Base-by-base conservation (phyloP, 257 asterid genomes). In the Solanum chmielewskii region DNA sequence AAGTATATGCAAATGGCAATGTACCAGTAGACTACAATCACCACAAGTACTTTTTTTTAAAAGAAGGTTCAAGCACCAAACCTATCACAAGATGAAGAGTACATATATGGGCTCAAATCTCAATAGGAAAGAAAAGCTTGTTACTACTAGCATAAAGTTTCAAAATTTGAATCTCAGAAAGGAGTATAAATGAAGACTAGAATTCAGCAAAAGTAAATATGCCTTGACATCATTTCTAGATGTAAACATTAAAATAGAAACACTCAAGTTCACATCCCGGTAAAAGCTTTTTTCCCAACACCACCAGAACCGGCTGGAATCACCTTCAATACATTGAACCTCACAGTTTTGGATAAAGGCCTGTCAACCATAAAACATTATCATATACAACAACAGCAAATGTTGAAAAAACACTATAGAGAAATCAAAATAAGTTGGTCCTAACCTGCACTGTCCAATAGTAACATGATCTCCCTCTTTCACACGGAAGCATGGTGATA, bases 361-460 rank as follows among this genome's bases (percentile, higher is more conserved):
- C 93, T 89, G 90, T 56, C 45, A 80, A 66, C 2, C 39, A 80
- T 18, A 80, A 80, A 27, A 29, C 29, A 14, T 41, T 9, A 21
- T 21, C 66, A 49, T 8, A 12, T 31, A 31, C 47, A 44, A 35
- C 70, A 76, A 33, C 73, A 83, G 18, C 13, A 52, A 45, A 74
- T 33, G 49, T 27, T 77, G 77, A 69, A 45, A 35, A 37, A 2
- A 4, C 3, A 49, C 52, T 10, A 71, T 14, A 7, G 31, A 10
- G 2, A 16, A 75, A 64, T 16, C 44, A 62, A 10, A 78, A 75
- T 37, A 33, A 20, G 31, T 31, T 84, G 25, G 76, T 45, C 47
- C 68, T 73, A 49, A 86, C 91, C 93, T 89, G 92, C 93, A 91
- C 59, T 91, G 93, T 45, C 93, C 91, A 49, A 91, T 90, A 86